These are phyloP conservation scores for Grosmannia huntii DNA, from an alignment of 2,329 filamentous ascomycete genomes.

Conservation along the genomic window DNA sequence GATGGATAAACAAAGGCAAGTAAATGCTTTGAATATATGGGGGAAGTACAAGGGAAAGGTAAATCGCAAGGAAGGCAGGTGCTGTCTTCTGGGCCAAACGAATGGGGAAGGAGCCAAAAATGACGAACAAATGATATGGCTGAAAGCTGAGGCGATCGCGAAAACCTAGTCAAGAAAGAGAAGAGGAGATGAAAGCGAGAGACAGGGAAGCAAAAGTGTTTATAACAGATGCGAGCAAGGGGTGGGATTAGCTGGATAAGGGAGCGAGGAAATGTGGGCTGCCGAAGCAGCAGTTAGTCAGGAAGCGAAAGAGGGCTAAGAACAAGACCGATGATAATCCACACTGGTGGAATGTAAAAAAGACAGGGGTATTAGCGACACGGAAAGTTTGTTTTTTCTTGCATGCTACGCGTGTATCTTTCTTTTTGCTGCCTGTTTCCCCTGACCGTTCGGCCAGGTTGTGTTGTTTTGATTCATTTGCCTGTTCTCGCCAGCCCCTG, in stretches of 20 bases:
- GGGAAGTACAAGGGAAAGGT: background rate
- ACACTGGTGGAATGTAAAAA: background rate
- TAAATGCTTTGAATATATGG: constrained; percentile 9
- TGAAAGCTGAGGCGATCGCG: background rate
- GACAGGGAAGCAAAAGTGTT: constrained; percentile 4
- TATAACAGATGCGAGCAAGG: constrained; percentile 2
- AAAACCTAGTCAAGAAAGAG: background rate
- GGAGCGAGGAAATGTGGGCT: background rate
- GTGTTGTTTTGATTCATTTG: background rate
- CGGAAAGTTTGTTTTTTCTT: background rate
- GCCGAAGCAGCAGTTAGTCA: constrained; percentile 1
- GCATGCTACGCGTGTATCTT: background rate
- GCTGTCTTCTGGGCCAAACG: background rate
- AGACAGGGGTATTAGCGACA: background rate
- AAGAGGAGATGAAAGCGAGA: background rate
- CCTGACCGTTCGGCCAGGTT: background rate
- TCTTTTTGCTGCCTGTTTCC: background rate
- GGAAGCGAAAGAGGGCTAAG: background rate
- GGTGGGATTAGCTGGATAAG: background rate
- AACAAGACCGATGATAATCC: background rate
- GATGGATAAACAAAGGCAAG: constrained; percentile 10
- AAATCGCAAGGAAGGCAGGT: background rate
- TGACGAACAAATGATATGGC: background rate
- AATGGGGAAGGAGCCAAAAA: background rate
- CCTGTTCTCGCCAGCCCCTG: background rate